Evolutionary conservation across 2,329 filamentous ascomycete genomes (phyloP), one percentile per base, ranked within the genome.

Genomic region (Calonectria pauciramosa): DNA sequence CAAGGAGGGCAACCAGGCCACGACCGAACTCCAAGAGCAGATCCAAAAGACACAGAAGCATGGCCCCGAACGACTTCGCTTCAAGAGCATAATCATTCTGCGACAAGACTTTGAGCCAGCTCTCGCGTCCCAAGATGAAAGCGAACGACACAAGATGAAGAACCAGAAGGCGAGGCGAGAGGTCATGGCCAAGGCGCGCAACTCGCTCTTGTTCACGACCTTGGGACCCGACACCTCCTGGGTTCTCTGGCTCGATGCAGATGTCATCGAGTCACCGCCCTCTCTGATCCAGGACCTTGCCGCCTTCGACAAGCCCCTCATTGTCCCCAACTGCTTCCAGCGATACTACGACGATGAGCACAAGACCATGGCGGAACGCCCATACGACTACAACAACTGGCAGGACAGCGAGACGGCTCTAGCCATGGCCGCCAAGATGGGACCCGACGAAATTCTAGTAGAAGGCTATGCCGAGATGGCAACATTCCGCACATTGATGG

Each of bases 331-430:
- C 84, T 99, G 96, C 88, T 98, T 94, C 89, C 97, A 99, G 87
- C 90, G 94, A 76, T 99, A 92, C 86, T 91, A 90, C 60, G 93
- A 98, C 76, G 80, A 88, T 0, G 90, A 94, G 18, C 93, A 91
- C 67, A 93, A 94, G 81, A 89, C 92, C 77, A 91, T 91, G 87
- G 92, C 93, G 54, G 92, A 96, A 82, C 92, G 97, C 6, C 93
- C 96, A 0, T 99, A 99, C 84, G 97, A 99, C 86, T 99, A 93
- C 89, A 99, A 99, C 87, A 98, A 94, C 84, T 99, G 97, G 97
- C 93, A 96, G 82, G 97, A 99, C 83, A 98, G 95, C 82, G 90
- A 93, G 1, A 93, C 90, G 2, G 96, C 97, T 1, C 90, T 93
- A 82, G 90, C 94, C 44, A 87, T 99, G 76, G 96, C 91, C 2